Conservation (phyloP, 352 stramenopile species). For the Hyaloperonospora brassicae region DNA sequence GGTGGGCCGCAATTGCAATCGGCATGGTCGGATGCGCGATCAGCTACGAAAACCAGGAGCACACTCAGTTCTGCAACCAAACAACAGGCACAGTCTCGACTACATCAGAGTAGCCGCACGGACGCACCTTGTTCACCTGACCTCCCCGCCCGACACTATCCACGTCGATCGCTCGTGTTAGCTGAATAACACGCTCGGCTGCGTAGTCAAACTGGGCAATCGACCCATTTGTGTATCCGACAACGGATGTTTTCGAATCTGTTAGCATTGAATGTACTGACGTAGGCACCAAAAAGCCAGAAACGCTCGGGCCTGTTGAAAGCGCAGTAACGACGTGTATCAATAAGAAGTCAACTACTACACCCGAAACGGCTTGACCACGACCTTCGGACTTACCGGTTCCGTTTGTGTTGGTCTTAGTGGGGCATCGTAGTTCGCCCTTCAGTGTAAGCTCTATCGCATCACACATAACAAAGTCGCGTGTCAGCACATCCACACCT, state of each 20-base stretch:
- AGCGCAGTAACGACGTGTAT: not conserved
- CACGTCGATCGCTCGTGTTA: constrained; percentile 58
- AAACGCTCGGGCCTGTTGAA: constrained; percentile 33
- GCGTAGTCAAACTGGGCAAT: constrained; percentile 72
- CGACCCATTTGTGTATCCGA: constrained; percentile 65
- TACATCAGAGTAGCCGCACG: not conserved
- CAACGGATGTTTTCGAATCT: constrained; percentile 72
- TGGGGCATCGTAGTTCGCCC: constrained; percentile 55
- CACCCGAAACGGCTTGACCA: not conserved
- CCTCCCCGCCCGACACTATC: constrained; percentile 47
- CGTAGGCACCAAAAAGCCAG: constrained; percentile 54
- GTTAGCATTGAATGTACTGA: constrained; percentile 64
- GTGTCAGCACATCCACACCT: constrained; percentile 1
- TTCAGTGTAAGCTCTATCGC: constrained; percentile 62
- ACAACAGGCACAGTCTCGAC: not conserved
- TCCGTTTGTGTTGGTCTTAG: constrained; percentile 47
- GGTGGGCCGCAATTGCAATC: constrained; percentile 68
- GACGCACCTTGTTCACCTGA: constrained; percentile 70
- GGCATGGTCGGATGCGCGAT: constrained; percentile 78
- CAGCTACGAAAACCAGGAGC: constrained; percentile 21
- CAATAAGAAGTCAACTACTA: not conserved
- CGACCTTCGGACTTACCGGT: constrained; percentile 22
- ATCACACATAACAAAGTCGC: constrained; percentile 1
- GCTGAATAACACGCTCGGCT: constrained; percentile 67
- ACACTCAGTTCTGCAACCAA: constrained; percentile 1